Evolutionary conservation across 768 basidiomycete species (phyloP), one percentile per base, ranked within the genome.

Genomic region (Tricholoma furcatifolium): DNA sequence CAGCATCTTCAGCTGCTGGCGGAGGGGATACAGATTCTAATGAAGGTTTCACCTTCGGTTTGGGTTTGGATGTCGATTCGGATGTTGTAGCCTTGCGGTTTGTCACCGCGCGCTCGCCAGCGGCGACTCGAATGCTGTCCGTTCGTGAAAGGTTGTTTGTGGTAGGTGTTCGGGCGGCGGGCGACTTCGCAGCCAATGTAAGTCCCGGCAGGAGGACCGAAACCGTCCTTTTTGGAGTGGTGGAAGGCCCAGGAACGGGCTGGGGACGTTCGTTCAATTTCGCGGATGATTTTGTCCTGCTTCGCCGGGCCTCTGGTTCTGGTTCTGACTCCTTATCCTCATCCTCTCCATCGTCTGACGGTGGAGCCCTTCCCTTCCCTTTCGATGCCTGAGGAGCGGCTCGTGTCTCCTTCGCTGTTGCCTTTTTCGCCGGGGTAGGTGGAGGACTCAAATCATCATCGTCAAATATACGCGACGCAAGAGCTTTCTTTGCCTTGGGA

Each of bases 121-220:
- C 64, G 11, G 60, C 61, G 3, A 61, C 65, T 23, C 57, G 64
- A 8, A 72, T 53, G 38, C 70, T 72, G 21, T 67, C 68, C 15
- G 60, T 63, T 24, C 58, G 51, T 36, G 51, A 39, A 21, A 61
- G 48, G 11, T 50, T 36, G 7, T 30, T 24, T 20, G 42, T 15
- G 15, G 46, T 32, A 3, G 23, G 46, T 21, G 34, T n/a, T n/a
- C 34, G 40, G 21, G 8, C 31, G 2, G 32, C 41, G 30, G 59
- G 40, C 11, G 54, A 55, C 18, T 47, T 63, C 8, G 53, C 43
- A 40, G 47, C 59, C 15, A 59, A 40, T 1, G 44, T 55, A 45
- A 62, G 27, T 9, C 49, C 53, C 3, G 58, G 60, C n/a, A 62
- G 39, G 45, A 63, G 46, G 2, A 62, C 59, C 11, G 57, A 56